Base-by-base conservation (phyloP, 495 filamentous ascomycete genomes). In the Xylaria curta region DNA sequence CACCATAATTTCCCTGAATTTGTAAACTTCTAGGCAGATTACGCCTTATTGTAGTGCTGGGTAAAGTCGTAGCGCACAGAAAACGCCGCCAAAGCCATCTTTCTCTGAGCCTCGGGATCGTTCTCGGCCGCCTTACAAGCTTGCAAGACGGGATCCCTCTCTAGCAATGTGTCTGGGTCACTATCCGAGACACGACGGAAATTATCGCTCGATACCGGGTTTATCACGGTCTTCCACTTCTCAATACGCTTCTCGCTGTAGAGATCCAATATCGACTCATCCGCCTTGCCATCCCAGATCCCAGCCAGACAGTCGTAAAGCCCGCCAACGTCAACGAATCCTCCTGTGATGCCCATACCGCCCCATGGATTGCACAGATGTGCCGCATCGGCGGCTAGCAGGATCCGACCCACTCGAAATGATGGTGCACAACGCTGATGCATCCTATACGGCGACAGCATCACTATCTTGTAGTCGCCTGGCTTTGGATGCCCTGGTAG, bases 331-430 rank as follows among this genome's bases (percentile, higher is more conserved):
- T 91, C 89, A 15, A 86, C 88, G 33, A 91, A 85, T 0, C 89
- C 89, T 13, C 88, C 88, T 0, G 88, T 90, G 56, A 91, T 84
- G 3, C 89, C 89, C 49, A 90, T 79, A 7, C 89, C 88, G 65
- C 89, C 89, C 75, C 82, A 86, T 2, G 87, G 87, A 78, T 88
- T 88, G 74, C 86, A 88, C 31, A 89, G 71, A 74, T 89, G 87
- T 17, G 86, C 87, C 21, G 89, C 88, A 80, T 91, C 89, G 10
- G 88, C 89, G 2, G 85, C 88, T 24, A 91, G 80, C 8, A 88
- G 24, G n/a, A 90, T 73, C 3, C 86, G 81, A 0, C 89, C 89
- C 3, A 87, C 86, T 46, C 88, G 82, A 72, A 90, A 87, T 15
- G 74, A 81, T 3, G 81, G 80, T 13, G 87, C 88, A 77, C 87